phyloP scores from a whole-genome alignment of 2,329 filamentous ascomycete species.

The Alternaria arbusti region DNA sequence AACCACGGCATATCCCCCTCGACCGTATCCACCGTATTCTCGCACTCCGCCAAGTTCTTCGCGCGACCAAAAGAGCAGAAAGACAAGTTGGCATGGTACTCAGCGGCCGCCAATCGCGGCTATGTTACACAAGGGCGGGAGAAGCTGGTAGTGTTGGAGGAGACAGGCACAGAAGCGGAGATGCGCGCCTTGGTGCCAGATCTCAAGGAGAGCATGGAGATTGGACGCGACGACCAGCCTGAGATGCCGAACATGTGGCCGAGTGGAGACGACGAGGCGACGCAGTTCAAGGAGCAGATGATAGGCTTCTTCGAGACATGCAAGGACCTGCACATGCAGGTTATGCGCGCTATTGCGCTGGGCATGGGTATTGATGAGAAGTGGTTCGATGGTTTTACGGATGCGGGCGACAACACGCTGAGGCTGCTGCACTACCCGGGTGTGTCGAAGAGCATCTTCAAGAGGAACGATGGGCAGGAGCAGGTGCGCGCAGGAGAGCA shows the following conservation, averaged over 20 bases:
- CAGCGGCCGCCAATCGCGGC: slow-evolving; percentile 57
- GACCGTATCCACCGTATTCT: slow-evolving; percentile 68
- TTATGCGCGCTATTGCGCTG: slow-evolving; percentile 86
- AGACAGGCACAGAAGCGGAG: slow-evolving; percentile 44
- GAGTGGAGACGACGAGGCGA: slow-evolving; percentile 58
- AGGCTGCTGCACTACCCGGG: slow-evolving; percentile 79
- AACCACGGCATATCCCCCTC: slow-evolving; percentile 74
- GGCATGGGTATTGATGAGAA: slow-evolving; percentile 73
- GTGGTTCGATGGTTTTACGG: slow-evolving; percentile 80
- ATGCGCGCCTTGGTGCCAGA: slow-evolving; percentile 48
- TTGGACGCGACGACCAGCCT: slow-evolving; percentile 65
- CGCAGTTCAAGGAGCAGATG: slow-evolving; percentile 75
- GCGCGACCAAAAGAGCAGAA: slow-evolving; percentile 47
- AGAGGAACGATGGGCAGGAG: slow-evolving; percentile 69
- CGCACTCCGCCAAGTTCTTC: slow-evolving; percentile 50
- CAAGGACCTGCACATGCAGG: slow-evolving; percentile 73
- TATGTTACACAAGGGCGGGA: slow-evolving; percentile 55
- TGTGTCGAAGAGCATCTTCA: slow-evolving; percentile 70
- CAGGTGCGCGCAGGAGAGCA: slow-evolving; percentile 82
- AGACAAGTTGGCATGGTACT: slow-evolving; percentile 50
- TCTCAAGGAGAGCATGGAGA: slow-evolving; percentile 66
- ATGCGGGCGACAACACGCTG: slow-evolving; percentile 60
- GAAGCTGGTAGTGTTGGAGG: slow-evolving; percentile 47
- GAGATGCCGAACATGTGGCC: slow-evolving; percentile 82
- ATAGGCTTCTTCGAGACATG: slow-evolving; percentile 75